Base-by-base conservation (phyloP, 495 filamentous ascomycete species). In the Ascodesmis nigricans region DNA sequence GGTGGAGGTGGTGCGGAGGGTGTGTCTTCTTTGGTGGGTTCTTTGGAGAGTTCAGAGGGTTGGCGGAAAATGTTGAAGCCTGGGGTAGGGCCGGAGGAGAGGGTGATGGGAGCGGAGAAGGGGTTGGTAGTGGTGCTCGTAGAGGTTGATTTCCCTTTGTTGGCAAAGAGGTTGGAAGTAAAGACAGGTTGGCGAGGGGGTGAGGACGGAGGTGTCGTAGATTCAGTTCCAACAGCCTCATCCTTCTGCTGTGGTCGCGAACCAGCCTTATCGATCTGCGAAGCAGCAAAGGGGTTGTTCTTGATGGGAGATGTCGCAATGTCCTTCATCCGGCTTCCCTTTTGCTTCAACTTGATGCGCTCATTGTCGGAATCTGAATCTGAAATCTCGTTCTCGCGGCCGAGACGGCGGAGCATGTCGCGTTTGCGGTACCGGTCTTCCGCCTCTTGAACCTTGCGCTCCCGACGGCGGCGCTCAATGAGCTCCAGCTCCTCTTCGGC, bases 11-110 rank as follows among this genome's bases (percentile, higher is more conserved):
- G 48, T 9, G 43, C 43, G 1, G 32, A 23, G 17, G 38, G 39
- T 23, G 39, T 50, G 28, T 50, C 50, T 21, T 50, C 47, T 39
- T 50, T 50, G 36, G 36, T 23, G 8, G 43, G 31, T 15, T 21
- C 26, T 15, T 44, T 31, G 32, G 27, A 36, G 37, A 29, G 18
- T 30, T 34, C 21, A 43, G 40, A 22, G 21, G 16, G 32, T 26
- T 32, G 36, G 18, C 25, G 40, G 16, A 17, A 34, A 40, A 43
- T 31, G 41, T 40, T 7, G 25, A 31, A 15, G 23, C 24, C 36
- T 14, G 17, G 31, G 42, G 24, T 32, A 31, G 24, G 42, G 27
- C 33, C 35, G 29, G 33, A 33, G 21, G 10, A 8, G 23, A 21
- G 25, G n/a, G 21, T 33, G 24, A 14, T 14, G 29, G 33, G 40